Base-by-base conservation (phyloP, 163 green algal species). In the Scenedesmus sp. region DNA sequence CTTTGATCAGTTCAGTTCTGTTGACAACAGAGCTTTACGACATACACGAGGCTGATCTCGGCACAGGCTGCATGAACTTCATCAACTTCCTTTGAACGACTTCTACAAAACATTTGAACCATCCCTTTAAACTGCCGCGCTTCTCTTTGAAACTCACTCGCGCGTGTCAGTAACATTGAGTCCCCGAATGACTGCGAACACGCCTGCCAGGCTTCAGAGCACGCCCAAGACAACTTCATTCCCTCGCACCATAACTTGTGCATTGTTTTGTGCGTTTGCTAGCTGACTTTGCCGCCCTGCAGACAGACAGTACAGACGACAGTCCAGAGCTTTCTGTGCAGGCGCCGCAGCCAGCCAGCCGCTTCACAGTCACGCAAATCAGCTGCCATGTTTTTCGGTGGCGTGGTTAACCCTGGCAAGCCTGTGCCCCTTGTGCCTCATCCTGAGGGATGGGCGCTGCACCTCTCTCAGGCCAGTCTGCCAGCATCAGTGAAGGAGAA, bases 351-450 rank as follows among this genome's bases (percentile, higher is more conserved):
- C 16, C 60, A 84, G 7, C 76, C 34, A n/a, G 12, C 7, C 9
- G 12, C 23, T 52, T 84, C 34, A 13, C 26, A 1, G 2, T 3
- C 2, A 10, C 76, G 20, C 20, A 66, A 6, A 88, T 23, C 59
- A 55, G 59, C 83, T 6, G 46, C 57, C 26, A 94, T 94, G 52
- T 96, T 96, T 59, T 96, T 85, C 52, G 89, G 94, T 2, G 83
- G 52, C 0, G 84, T 96, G 1, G 91, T 96, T 2, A 94, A 93
- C 66, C 86, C 92, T 15, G 93, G 94, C 77, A 96, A 96, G 88
- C 86, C 91, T 1, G 52, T 86, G 18, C 88, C 91, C 0, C 92
- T 94, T 34, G 94, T 96, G 18, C 94, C 94, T 23, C 94, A 93
- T 12, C 91, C 92, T 2, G 94, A 96, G 9, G 93, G 94, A 3